Evolutionary conservation across 2,329 filamentous ascomycete species (phyloP).

Genomic region (Lanzia echinophila): DNA sequence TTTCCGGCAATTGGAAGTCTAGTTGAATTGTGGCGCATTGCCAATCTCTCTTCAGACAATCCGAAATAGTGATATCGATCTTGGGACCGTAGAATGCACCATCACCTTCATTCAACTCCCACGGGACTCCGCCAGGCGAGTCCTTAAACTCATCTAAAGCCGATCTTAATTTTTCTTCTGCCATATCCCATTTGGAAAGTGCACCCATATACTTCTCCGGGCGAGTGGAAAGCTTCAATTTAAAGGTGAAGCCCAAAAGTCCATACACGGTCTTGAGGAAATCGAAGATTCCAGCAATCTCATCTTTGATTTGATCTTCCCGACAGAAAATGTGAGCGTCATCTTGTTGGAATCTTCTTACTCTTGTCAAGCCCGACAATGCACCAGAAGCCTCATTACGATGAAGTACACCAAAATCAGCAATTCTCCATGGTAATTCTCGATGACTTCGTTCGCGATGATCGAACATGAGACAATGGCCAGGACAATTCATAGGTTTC

Average conservation of each 20-base stretch:
- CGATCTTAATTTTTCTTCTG: conserved; percentile 72
- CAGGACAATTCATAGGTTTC: conserved; percentile 98
- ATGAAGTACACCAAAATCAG: conserved; percentile 93
- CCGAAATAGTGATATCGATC: conserved; percentile 92
- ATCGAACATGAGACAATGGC: conserved; percentile 82
- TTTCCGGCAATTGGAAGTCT: conserved; percentile 78
- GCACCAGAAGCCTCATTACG: conserved; percentile 93
- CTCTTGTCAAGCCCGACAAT: conserved; percentile 81
- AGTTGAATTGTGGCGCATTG: conserved; percentile 94
- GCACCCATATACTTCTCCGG: conserved; percentile 85
- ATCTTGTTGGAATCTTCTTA: conserved; percentile 91
- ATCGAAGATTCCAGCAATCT: conserved; percentile 80
- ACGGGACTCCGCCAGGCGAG: conserved; percentile 52
- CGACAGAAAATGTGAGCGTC: conserved; percentile 95
- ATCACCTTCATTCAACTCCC: conserved; percentile 90
- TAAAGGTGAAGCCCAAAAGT: conserved; percentile 83
- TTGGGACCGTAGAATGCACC: conserved; percentile 98
- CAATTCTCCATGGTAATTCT: conserved; percentile 85
- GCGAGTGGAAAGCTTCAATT: conserved; percentile 87
- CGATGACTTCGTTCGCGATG: conserved; percentile 80
- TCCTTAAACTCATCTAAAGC: conserved; percentile 72
- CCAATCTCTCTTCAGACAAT: conserved; percentile 76
- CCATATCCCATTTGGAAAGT: conserved; percentile 79
- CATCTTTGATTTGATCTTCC: conserved; percentile 64
- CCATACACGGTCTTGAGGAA: conserved; percentile 78